These are phyloP conservation scores for Metarhizium sp. DNA, from an alignment of 2,329 filamentous ascomycete species.

Conservation along the genomic window DNA sequence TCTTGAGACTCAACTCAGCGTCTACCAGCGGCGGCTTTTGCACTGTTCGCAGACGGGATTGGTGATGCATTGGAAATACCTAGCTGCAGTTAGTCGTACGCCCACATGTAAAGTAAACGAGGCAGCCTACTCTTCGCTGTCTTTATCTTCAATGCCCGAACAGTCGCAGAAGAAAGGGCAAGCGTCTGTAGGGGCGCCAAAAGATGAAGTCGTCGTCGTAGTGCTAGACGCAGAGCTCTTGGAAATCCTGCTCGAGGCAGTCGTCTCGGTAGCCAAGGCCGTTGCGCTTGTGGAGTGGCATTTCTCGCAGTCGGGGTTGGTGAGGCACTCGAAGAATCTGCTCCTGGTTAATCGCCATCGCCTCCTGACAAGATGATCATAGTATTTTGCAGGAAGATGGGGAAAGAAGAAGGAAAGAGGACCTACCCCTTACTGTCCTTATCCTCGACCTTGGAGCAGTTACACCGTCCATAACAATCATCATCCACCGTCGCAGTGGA, in stretches of 20 bases:
- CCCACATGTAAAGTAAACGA: neutral
- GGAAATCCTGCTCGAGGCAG: neutral
- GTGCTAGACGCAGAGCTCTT: neutral
- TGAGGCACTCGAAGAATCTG: conserved; percentile 26
- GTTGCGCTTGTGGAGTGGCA: conserved; percentile 4
- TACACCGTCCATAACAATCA: conserved; percentile 9
- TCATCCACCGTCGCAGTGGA: neutral
- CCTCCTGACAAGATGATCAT: neutral
- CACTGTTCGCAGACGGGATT: conserved; percentile 19
- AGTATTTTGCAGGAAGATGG: neutral
- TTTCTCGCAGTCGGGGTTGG: conserved; percentile 20
- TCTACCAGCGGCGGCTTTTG: neutral
- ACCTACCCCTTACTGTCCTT: conserved; percentile 21
- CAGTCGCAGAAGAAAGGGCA: conserved; percentile 18
- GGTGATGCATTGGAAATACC: conserved; percentile 24
- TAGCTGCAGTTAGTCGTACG: conserved; percentile 5
- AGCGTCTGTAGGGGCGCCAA: neutral
- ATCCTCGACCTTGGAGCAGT: conserved; percentile 18
- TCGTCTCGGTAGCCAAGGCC: neutral
- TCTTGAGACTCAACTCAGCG: too few relatives aligned
- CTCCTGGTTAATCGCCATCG: neutral
- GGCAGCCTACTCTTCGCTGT: conserved; percentile 18
- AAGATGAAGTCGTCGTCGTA: neutral
- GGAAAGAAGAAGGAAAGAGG: too few relatives aligned
- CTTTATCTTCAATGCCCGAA: conserved; percentile 15